Percentiles rank a stretch among this genome's conserved stretches.
Evolutionary conservation across 148 eudicot species (phyloP).

Genomic region (Camellia granthamiana): DNA sequence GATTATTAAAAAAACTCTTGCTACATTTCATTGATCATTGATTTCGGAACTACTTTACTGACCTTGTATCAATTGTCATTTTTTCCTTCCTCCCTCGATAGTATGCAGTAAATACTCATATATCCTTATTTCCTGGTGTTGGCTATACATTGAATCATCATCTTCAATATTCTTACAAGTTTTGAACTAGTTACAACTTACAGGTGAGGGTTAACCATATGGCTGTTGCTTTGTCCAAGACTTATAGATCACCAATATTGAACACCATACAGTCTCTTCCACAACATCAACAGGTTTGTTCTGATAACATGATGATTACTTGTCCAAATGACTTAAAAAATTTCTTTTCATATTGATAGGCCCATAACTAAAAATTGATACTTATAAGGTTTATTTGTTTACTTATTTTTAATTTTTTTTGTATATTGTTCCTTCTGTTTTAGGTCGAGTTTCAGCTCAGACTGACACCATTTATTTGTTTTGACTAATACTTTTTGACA

Average conservation of each 20-base stretch:
- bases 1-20: neutral
- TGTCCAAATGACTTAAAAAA: neutral
- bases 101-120: neutral
- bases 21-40: neutral
- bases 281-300: constrained; percentile 87
- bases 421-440: neutral
- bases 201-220: constrained; percentile 88
- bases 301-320: neutral
- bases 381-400: neutral
- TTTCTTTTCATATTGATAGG: neutral
- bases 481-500: neutral
- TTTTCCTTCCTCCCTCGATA: neutral
- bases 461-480: neutral
- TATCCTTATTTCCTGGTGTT: neutral
- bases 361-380: neutral
- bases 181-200: constrained; percentile 29
- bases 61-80: neutral
- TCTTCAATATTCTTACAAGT: neutral
- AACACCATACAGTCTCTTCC: constrained; percentile 90
- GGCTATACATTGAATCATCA: neutral
- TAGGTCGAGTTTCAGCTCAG: neutral
- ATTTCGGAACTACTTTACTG: neutral
- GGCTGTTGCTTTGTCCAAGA: constrained; percentile 84
- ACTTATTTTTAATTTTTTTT: neutral
- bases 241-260: constrained; percentile 68